Evolutionary conservation across 2,329 filamentous ascomycete genomes (phyloP), one percentile per base, ranked within the genome.

Genomic region (Clathrospora elynae): DNA sequence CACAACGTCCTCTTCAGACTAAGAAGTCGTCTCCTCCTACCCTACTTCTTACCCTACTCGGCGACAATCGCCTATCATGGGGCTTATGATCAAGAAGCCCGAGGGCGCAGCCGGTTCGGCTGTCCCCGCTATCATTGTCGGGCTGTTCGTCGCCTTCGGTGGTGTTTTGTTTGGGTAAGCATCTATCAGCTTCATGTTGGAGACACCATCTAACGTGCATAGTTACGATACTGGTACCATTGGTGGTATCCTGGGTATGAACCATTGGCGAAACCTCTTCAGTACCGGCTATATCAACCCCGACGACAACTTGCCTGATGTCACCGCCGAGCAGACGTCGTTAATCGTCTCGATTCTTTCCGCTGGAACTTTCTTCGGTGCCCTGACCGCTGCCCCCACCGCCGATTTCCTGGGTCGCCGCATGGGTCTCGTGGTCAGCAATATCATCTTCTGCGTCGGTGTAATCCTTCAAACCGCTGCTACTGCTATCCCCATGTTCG

Each of bases 311-410:
- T 13, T 47, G 4, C 48, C 32, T 3, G 66, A 68, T 46, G 55
- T 71, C 35, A 66, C 62, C 10, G 59, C 68, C n/a, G 36, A 37
- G 3, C 78, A 92, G 67, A 82, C 83, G 17, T 86, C 88, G 17
- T 75, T 86, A 51, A 86, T 91, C 43, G 88, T 93, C 35, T 87
- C 88, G 11, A 92, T 95, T 51, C 78, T 95, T 23, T 93, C 88
- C 48, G 87, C 85, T 24, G 89, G 89, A 35, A 93, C 88, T 17
- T 84, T 88, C 57, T 73, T 89, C 42, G 90, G 89, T 39, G 80
- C 89, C 22, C 75, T 93, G 17, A 71, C 85, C 10, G 82, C 87
- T 23, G 87, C 87, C 5, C 87, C 64, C 12, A 42, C 57, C 5
- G 88, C 83, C 34, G 90, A 95, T 66, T 71, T 75, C 26, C 71